Conservation (phyloP, 176 grass and related monocot genomes). For the Oryza rufipogon region DNA sequence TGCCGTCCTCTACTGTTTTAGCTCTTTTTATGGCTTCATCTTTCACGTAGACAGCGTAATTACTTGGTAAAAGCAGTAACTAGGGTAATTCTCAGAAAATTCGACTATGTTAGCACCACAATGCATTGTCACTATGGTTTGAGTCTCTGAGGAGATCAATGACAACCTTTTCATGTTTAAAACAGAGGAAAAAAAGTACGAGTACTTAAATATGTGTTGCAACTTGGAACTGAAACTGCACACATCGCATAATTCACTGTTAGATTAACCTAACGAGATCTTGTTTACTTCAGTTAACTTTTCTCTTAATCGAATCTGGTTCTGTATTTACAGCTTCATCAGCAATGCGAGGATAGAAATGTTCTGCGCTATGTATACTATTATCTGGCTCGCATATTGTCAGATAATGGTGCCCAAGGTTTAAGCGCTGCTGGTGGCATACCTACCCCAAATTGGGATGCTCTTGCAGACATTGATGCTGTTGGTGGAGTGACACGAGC, state of each 20-base stretch:
- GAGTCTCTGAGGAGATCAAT: background rate
- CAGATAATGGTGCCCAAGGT: constrained; percentile 93
- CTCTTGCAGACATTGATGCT: constrained; percentile 97
- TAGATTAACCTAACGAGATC: background rate
- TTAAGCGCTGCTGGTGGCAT: constrained; percentile 95
- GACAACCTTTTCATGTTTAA: background rate
- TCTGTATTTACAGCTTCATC: constrained; percentile 82
- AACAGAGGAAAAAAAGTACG: constrained; percentile 15
- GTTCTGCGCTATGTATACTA: constrained; percentile 98
- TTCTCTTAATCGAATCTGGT: constrained; percentile 18
- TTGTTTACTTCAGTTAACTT: background rate
- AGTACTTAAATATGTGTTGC: background rate
- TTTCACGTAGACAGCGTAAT: constrained; percentile 1
- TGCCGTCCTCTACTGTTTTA: constrained; percentile 11
- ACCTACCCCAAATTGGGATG: constrained; percentile 94
- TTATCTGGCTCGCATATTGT: constrained; percentile 96
- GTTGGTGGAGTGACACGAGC: constrained; percentile 92
- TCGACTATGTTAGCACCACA: constrained; percentile 11
- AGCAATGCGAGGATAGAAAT: constrained; percentile 94
- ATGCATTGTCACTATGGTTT: background rate
- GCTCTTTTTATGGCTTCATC: background rate
- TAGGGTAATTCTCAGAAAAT: background rate
- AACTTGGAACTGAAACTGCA: background rate
- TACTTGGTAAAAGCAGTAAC: constrained; percentile 6
- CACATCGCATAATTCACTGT: background rate